Base-by-base conservation (phyloP, 2,329 filamentous ascomycete genomes). In the Ilyonectria robusta region DNA sequence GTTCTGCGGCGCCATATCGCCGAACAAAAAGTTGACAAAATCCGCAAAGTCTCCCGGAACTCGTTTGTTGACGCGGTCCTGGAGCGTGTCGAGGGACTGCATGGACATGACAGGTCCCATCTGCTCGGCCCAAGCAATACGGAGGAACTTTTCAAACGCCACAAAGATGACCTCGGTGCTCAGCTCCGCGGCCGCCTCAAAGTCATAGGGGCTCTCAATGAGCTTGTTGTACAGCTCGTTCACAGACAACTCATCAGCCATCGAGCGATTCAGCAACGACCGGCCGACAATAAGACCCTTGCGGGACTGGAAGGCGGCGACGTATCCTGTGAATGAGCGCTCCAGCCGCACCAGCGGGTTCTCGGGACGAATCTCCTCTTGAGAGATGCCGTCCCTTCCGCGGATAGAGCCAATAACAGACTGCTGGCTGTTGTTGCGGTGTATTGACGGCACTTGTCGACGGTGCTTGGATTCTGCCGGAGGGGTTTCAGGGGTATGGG, bases 171-270 rank as follows among this genome's bases (percentile, higher is more conserved):
- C 91, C 76, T 98, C 94, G 9, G 95, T 90, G 3, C 91, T 88
- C 9, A 93, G 87, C 66, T 97, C 94, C 0, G 90, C 87, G 2
- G 93, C 90, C 10, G 91, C 85, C 59, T 97, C 92, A 70, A 93
- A 87, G 75, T 94, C 94, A 59, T 89, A 92, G 0, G 94, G 93
- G 70, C 92, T 92, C 78, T 97, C 94, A 19, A 97, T 90, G 15
- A 98, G 86, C 37, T 91, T 88, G 77, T 97, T 97, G 81, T 97
- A 98, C 2, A 98, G 84, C 73, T 97, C 94, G 75, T 97, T 97
- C 72, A 97, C 92, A 1, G 89, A 85, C 7, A 95, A 86, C 75
- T 95, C 93, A 76, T 97, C 93, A 2, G 91, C 93, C 31, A 86
- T 84, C 65, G 83, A 83, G 55, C 95, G 88, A 71, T 89, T 91